Evolutionary conservation across 345 rosid species (phyloP).

Genomic region (Acer campestre): DNA sequence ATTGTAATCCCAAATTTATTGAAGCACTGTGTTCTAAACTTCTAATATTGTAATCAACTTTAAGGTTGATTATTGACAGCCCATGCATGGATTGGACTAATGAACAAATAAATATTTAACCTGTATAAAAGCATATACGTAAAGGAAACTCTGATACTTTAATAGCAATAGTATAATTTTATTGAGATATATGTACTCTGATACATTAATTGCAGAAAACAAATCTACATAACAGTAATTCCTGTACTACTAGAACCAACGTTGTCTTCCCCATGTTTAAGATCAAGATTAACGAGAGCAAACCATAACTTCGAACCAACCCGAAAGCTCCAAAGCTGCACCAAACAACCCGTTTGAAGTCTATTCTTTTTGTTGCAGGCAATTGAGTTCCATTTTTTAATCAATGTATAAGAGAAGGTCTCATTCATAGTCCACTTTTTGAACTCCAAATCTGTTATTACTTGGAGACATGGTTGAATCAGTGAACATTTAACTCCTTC

Average conservation of each 20-base stretch:
- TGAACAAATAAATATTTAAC: not conserved
- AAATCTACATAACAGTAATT: no score
- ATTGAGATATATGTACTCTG: no score
- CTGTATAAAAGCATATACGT: no score
- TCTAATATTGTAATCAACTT: not conserved
- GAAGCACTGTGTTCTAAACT: not conserved
- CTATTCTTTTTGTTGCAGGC: not conserved
- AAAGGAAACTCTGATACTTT: no score
- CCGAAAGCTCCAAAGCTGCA: not conserved
- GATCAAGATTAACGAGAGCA: not conserved
- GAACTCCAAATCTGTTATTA: not conserved
- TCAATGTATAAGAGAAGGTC: not conserved
- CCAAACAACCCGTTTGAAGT: not conserved
- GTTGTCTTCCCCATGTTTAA: not conserved
- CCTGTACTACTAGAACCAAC: not conserved
- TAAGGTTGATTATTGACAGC: not conserved
- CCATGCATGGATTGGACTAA: not conserved
- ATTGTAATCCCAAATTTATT: not conserved
- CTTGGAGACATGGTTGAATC: not conserved
- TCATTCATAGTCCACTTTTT: not conserved
- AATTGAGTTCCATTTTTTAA: not conserved
- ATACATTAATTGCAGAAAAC: no score
- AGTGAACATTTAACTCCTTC: not conserved
- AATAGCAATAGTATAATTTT: no score
- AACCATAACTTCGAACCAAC: not conserved